These are phyloP conservation scores for Austropuccinia psidii DNA, from an alignment of 1,284 basidiomycete genomes.

Conservation along the genomic window DNA sequence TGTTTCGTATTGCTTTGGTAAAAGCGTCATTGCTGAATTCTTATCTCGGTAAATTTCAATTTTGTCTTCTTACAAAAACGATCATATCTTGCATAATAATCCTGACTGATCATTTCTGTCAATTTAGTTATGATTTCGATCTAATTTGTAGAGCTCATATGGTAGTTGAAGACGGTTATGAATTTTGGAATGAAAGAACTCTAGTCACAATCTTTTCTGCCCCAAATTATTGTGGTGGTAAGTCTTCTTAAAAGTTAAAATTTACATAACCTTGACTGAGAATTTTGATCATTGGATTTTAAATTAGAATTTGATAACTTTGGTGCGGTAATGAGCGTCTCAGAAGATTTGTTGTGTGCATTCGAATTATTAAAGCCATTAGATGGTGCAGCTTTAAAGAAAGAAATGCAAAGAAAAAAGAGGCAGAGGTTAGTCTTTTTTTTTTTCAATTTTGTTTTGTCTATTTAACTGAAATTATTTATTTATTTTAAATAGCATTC, in stretches of 20 bases:
- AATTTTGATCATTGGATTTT: not conserved
- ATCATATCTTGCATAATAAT: not conserved
- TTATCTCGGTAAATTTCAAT: conserved; percentile 53
- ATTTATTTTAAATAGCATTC: too few relatives aligned
- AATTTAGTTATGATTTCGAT: conserved; percentile 77
- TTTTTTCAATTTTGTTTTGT: too few relatives aligned
- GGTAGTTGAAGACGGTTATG: conserved; percentile 96
- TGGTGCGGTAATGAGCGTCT: conserved; percentile 70
- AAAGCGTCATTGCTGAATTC: conserved; percentile 94
- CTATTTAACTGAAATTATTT: too few relatives aligned
- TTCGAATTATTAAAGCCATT: conserved; percentile 96
- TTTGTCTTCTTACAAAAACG: not conserved
- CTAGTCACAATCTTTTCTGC: conserved; percentile 98
- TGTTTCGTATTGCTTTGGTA: conserved; percentile 99
- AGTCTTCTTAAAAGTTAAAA: conserved; percentile 46
- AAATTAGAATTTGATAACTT: conserved; percentile 88
- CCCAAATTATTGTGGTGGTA: conserved; percentile 93
- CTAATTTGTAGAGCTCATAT: conserved; percentile 99
- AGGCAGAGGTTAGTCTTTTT: conserved; percentile 61
- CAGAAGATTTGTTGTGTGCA: conserved; percentile 91
- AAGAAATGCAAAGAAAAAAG: conserved; percentile 98
- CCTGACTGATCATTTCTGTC: too few relatives aligned
- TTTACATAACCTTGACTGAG: not conserved
- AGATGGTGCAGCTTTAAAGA: conserved; percentile 87
- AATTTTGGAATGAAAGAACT: conserved; percentile 99